These are phyloP conservation scores for Cladophialophora bantiana DNA, from an alignment of 2,329 filamentous ascomycete genomes.

Conservation along the genomic window DNA sequence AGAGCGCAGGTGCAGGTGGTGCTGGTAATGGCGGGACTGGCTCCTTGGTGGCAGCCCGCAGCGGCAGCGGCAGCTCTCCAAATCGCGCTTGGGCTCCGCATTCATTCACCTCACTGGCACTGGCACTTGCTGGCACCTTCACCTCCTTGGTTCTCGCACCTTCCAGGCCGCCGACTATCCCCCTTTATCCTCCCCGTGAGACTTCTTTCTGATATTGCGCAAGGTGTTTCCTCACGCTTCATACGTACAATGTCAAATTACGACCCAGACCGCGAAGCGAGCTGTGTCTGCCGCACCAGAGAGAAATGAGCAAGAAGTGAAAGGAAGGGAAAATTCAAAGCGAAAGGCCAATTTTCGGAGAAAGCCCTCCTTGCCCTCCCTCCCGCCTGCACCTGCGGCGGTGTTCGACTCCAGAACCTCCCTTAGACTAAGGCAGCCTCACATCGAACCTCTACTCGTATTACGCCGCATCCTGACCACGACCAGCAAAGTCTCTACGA, in stretches of 20 bases:
- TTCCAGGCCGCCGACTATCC: constrained; percentile 22
- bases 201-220: constrained; percentile 3
- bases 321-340: constrained; percentile 1
- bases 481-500: background rate
- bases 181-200: background rate
- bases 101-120: constrained; percentile 14
- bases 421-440: background rate
- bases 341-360: constrained; percentile 16
- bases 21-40: background rate
- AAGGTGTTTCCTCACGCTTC: background rate
- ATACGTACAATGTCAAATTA: constrained; percentile 16
- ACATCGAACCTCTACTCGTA: background rate
- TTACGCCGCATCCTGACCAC: constrained; percentile 7
- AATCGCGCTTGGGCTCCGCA: constrained; percentile 14
- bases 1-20: background rate
- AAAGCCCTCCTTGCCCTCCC: background rate
- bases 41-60: constrained; percentile 16
- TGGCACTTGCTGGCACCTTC: constrained; percentile 3
- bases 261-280: constrained; percentile 21
- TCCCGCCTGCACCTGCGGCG: background rate
- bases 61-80: constrained; percentile 31
- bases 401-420: background rate
- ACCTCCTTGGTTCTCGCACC: constrained; percentile 25
- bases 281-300: constrained; percentile 20
- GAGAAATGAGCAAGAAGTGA: constrained; percentile 16